Percentiles rank a stretch among this genome's conserved stretches.
phyloP scores from a whole-genome alignment of 1,139 yeast species.

The Lodderomyces beijingensis region DNA sequence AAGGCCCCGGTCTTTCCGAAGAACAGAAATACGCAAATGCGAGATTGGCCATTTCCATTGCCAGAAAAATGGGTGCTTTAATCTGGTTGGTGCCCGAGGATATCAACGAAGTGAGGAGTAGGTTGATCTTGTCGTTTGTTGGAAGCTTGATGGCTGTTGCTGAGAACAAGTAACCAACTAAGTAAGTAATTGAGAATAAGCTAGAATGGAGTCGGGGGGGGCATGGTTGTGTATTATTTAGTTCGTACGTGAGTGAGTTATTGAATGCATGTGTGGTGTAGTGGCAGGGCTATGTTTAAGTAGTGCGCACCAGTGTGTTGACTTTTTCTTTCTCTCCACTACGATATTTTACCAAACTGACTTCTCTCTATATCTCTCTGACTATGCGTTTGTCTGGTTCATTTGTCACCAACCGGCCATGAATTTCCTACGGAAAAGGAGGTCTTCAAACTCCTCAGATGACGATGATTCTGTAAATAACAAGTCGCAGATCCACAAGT shows the following conservation, averaged over 20 bases:
- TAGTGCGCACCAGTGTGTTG: too few relatives aligned
- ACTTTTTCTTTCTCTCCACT: too few relatives aligned
- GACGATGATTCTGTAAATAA: conserved; percentile 21
- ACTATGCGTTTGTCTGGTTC: too few relatives aligned
- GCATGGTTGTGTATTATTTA: too few relatives aligned
- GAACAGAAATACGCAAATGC: conserved; percentile 94
- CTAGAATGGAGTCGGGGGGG: too few relatives aligned
- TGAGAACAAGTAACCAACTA: conserved; percentile 15
- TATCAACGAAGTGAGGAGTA: conserved; percentile 89
- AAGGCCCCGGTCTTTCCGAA: conserved; percentile 58
- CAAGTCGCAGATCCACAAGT: conserved; percentile 30
- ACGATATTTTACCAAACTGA: too few relatives aligned
- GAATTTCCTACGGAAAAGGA: conserved; percentile 40
- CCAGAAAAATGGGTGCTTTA: conserved; percentile 95
- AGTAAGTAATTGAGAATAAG: too few relatives aligned
- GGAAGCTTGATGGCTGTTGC: conserved; percentile 80
- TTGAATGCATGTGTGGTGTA: too few relatives aligned
- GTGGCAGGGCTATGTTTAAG: too few relatives aligned
- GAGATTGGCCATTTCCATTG: conserved; percentile 93
- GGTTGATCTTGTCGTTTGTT: conserved; percentile 88
- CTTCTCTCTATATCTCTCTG: not conserved
- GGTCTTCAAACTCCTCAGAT: conserved; percentile 22
- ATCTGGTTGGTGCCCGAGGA: conserved; percentile 99
- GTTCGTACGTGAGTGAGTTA: too few relatives aligned
- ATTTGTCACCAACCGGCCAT: conserved; percentile 17